Base-by-base conservation (phyloP, 108 stramenopile genomes). In the Cyclotella choctawhatcheeana region DNA sequence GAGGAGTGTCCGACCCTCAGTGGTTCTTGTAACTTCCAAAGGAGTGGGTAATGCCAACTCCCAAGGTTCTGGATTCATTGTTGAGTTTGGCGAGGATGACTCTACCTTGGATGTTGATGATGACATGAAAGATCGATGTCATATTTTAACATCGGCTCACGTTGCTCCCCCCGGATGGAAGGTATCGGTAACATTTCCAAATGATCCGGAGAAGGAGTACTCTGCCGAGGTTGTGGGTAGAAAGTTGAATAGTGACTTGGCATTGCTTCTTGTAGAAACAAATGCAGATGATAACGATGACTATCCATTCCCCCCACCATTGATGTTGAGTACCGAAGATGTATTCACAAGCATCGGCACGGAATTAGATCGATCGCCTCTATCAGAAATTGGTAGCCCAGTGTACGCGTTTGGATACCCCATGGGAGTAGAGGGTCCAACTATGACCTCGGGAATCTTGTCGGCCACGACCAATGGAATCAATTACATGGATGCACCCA, bases 371-470 rank as follows among this genome's bases (percentile, higher is more conserved):
- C 32, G 45, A 35, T 18, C 43, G 4, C 55, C 76, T 12, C 35
- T 67, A 3, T 64, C 67, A 0, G 69, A 73, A 45, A 77, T 82
- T 59, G 84, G 84, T 21, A 82, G 80, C 48, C 65, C 72, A 13
- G 68, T 76, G 27, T 85, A 78, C 67, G 63, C 81, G 18, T 76
- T 77, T 50, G 84, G 84, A 59, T 85, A 85, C 73, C 84, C 84
- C 58, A 81, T 79, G 55, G 72, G 81, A 8, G 54, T 85, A 31
- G 79, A 77, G 24, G 81, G 81, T 30, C 84, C 81, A 17, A 81
- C 84, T 6, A 85, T 85, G 84, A 85, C 84, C 7, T 82, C 77
- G 13, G 84, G 84, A 18, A 82, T 85, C 60, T 73, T 85, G 44
- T 82, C 80, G 55, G 81, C 80, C 29, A 79, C 81, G 16, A 81